Conservation (phyloP, 306 rosid genomes). For the Pyrus pyrifolia region DNA sequence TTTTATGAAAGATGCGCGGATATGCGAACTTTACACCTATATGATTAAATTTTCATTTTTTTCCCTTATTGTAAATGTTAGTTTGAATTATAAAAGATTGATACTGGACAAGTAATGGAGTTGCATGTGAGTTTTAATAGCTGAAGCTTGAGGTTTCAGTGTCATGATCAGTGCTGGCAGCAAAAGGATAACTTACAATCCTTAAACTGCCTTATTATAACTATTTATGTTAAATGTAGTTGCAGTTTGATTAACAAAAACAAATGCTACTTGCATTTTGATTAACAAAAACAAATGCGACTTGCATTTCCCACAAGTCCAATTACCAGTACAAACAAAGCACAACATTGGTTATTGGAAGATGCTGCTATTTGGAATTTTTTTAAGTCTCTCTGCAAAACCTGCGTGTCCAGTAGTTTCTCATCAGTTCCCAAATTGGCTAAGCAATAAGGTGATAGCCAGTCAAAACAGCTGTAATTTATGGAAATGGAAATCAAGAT, state of each 20-base stretch:
- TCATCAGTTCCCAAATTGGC: background rate
- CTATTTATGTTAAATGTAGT: background rate
- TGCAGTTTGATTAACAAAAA: background rate
- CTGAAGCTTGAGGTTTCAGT: background rate
- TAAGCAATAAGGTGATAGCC: too few relatives aligned
- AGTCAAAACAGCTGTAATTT: too few relatives aligned
- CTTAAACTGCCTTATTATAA: background rate
- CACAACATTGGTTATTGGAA: background rate
- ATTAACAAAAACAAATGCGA: background rate
- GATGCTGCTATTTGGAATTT: background rate
- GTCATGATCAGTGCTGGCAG: background rate
- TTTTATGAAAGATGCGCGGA: too few relatives aligned
- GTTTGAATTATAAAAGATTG: background rate
- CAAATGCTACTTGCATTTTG: background rate
- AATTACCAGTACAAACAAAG: background rate
- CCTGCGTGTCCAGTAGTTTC: background rate
- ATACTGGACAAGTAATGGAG: background rate
- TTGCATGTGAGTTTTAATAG: constrained; percentile 5
- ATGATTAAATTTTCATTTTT: background rate
- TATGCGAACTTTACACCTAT: too few relatives aligned
- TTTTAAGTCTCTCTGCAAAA: background rate
- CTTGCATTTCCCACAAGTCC: background rate
- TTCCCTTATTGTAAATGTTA: background rate
- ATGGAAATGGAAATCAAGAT: too few relatives aligned
- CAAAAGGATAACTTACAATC: background rate